A percentile compares a stretch with the other conserved stretches of the same genome.
phyloP scores from a whole-genome alignment of 73 alveolate species.

The Durusdinium trenchii region DNA sequence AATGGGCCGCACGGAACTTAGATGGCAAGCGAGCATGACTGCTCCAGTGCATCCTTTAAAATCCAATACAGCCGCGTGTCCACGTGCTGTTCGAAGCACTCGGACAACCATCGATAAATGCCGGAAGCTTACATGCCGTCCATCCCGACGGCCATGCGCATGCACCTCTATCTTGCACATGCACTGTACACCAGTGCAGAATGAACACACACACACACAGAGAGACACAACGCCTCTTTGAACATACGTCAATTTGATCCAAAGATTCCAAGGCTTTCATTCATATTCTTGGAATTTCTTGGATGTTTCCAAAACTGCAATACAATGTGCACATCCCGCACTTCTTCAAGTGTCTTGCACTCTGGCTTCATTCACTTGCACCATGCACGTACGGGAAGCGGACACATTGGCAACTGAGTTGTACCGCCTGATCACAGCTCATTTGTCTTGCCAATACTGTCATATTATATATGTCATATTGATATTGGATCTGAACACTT shows the following conservation, averaged over 20 bases:
- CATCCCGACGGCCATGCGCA: constrained; percentile 93
- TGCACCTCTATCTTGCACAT: constrained; percentile 91
- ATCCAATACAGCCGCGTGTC: constrained; percentile 69
- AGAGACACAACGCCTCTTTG: too few relatives aligned
- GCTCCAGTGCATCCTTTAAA: background rate
- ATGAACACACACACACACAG: background rate
- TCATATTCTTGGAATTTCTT: background rate
- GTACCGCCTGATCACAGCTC: background rate
- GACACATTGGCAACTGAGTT: background rate
- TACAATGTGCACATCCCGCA: constrained; percentile 71
- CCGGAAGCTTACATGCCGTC: constrained; percentile 90
- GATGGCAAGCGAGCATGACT: constrained; percentile 1
- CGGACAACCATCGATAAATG: constrained; percentile 43
- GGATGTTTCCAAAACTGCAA: background rate
- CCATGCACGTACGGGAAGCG: constrained; percentile 84
- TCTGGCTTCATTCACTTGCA: constrained; percentile 52
- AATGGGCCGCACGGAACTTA: constrained; percentile 39
- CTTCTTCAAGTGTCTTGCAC: constrained; percentile 90
- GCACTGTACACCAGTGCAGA: constrained; percentile 89
- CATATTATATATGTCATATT: too few relatives aligned
- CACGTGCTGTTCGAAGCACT: constrained; percentile 74
- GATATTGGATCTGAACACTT: background rate
- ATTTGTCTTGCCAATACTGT: background rate
- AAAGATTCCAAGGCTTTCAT: background rate
- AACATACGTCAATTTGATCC: too few relatives aligned